Conservation (phyloP, 305 asterid species). For the Fraxinus latifolia region DNA sequence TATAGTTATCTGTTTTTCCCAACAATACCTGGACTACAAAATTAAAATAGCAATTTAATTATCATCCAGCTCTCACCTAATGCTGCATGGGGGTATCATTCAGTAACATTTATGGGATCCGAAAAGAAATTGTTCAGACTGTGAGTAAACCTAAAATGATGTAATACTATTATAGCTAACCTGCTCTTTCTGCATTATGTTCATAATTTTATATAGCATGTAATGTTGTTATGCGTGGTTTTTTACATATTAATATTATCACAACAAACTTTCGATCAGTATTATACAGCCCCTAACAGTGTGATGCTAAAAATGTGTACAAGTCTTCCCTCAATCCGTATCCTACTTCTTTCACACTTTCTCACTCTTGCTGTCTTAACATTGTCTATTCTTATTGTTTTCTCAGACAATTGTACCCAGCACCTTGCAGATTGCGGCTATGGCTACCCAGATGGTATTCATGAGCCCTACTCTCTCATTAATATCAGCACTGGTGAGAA, state of each 20-base stretch:
- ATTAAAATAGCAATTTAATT: neutral
- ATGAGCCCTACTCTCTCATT: conserved; percentile 70
- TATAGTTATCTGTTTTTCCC: neutral
- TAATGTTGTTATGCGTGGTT: neutral
- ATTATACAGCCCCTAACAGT: neutral
- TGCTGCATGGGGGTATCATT: neutral
- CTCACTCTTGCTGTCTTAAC: conserved; percentile 15
- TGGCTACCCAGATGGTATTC: conserved; percentile 79
- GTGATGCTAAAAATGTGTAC: neutral
- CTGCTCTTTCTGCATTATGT: neutral
- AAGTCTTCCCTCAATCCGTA: neutral
- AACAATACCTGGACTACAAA: neutral
- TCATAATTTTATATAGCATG: neutral
- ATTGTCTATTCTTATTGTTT: conserved; percentile 15
- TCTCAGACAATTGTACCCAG: conserved; percentile 71
- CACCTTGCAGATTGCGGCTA: conserved; percentile 70
- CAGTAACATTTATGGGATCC: neutral
- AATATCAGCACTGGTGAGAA: conserved; percentile 71
- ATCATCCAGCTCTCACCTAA: neutral
- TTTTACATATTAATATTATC: neutral
- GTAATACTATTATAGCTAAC: neutral
- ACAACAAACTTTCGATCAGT: neutral
- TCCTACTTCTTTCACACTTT: neutral
- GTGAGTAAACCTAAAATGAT: neutral
- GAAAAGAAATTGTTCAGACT: neutral